phyloP scores from a whole-genome alignment of 345 rosid species.

The Hirschfeldia incana region DNA sequence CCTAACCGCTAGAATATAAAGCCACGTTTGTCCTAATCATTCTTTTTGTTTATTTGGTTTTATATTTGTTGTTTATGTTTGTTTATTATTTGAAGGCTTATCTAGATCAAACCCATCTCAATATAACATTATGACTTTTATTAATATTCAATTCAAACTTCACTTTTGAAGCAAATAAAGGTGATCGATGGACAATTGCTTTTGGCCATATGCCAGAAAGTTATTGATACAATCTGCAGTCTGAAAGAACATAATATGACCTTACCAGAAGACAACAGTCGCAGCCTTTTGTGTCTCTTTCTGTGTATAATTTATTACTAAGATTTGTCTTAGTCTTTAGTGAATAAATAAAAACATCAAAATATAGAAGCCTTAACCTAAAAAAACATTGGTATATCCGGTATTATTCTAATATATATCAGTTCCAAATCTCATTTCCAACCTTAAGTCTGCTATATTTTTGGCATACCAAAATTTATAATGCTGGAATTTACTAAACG shows the following conservation, averaged over 20 bases:
- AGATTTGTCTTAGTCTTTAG: background rate
- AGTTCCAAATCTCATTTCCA: slow-evolving; percentile 9
- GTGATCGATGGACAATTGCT: slow-evolving; percentile 20
- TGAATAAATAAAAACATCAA: background rate
- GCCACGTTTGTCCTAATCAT: slow-evolving; percentile 21
- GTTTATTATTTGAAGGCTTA: slow-evolving; percentile 31
- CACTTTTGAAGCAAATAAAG: slow-evolving; percentile 22
- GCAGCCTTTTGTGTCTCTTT: slow-evolving; percentile 18
- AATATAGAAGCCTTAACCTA: background rate
- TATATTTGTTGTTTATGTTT: slow-evolving; percentile 10
- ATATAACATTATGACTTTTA: slow-evolving; percentile 24
- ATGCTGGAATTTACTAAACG: background rate
- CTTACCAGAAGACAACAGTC: slow-evolving; percentile 35
- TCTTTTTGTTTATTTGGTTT: slow-evolving; percentile 21
- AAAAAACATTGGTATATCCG: background rate
- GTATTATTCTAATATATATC: background rate
- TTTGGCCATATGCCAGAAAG: slow-evolving; percentile 32
- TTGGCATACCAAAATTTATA: background rate
- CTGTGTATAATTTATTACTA: slow-evolving; percentile 6
- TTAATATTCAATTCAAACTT: slow-evolving; percentile 8
- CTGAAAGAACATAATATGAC: slow-evolving; percentile 24
- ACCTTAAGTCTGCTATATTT: background rate
- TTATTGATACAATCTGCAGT: slow-evolving; percentile 22
- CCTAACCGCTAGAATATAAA: background rate
- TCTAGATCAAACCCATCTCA: slow-evolving; percentile 34